Evolutionary conservation across 345 rosid species (phyloP), one percentile per base, ranked within the genome.

Genomic region (Linum usitatissimum): DNA sequence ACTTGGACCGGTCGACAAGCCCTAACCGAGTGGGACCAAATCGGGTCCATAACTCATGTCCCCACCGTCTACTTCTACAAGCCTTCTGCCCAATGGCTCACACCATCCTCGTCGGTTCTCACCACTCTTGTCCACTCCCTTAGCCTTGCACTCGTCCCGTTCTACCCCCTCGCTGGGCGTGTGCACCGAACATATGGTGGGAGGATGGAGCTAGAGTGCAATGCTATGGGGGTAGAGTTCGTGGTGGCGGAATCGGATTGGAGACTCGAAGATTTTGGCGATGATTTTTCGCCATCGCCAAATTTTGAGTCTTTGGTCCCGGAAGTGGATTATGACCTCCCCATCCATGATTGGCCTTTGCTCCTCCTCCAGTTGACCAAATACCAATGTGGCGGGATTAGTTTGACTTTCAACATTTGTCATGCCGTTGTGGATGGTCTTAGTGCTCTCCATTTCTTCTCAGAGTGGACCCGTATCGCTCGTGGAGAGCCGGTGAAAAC

Each of bases 91-190:
- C 59, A 69, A 9, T 67, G 64, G 39, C 75, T 78, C 21, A 18
- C 55, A 13, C 31, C 49, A 18, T 48, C 73, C 20, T 57, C 70
- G 51, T 9, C 68, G 61, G 54, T 82, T 28, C 55, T 75, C 30
- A 67, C 57, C 62, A 67, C 66, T 57, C 74, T 85, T 2, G 77
- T 53, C 51, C 40, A 36, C 18, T 85, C 86, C 0, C 70, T 85
- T 30, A 71, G 79, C 61, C 69, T 65, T 30, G 72, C 70, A 1
- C 63, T 83, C 59, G 74, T 80, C 36, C 72, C 72, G 34, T 85
- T 85, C 15, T 85, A 85, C 65, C 91, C 81, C 2, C 73, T 85
- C 0, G 87, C 87, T 0, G 87, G 87, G 19, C 83, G 87, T 38
- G 69, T 85, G 5, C 58, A 66, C 28, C 80, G 82, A 82, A 76